These are phyloP conservation scores for Diaporthe citrichinensis DNA, from an alignment of 2,329 filamentous ascomycete genomes.

Conservation along the genomic window DNA sequence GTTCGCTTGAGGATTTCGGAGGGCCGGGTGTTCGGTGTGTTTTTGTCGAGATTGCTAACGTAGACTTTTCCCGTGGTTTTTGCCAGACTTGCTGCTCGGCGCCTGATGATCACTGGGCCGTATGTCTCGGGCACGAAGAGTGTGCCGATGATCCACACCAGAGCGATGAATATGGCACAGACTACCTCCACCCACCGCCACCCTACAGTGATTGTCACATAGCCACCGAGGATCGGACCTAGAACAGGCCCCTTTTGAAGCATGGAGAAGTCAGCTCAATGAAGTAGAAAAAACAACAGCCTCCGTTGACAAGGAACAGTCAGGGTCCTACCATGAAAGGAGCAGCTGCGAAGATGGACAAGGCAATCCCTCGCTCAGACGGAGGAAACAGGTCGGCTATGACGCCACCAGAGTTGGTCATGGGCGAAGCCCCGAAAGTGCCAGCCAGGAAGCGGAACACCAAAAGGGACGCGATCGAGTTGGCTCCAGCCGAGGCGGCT, in stretches of 20 bases:
- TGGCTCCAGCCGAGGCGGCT: conserved; percentile 68
- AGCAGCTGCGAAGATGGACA: conserved; percentile 52
- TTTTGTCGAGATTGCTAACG: conserved; percentile 43
- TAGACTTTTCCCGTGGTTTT: conserved; percentile 9
- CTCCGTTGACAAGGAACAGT: background rate
- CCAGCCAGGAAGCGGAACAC: conserved; percentile 78
- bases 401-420: conserved; percentile 59
- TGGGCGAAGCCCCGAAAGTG: conserved; percentile 67
- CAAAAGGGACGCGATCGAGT: conserved; percentile 71
- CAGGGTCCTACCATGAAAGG: conserved; percentile 34
- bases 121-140: conserved; percentile 44
- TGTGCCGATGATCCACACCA: conserved; percentile 40
- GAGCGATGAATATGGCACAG: conserved; percentile 46
- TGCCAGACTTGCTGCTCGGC: conserved; percentile 1
- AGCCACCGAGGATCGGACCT: conserved; percentile 49
- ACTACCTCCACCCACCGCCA: conserved; percentile 55
- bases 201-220: conserved; percentile 48
- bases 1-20: conserved; percentile 66
- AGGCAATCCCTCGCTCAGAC: conserved; percentile 62
- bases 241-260: conserved; percentile 33
- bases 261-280: background rate
- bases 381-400: conserved; percentile 71
- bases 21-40: conserved; percentile 48
- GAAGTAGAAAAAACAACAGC: background rate
- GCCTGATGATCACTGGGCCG: conserved; percentile 10